phyloP scores from a whole-genome alignment of 805 yeast species.

The Teunomyces lycoperdinae region DNA sequence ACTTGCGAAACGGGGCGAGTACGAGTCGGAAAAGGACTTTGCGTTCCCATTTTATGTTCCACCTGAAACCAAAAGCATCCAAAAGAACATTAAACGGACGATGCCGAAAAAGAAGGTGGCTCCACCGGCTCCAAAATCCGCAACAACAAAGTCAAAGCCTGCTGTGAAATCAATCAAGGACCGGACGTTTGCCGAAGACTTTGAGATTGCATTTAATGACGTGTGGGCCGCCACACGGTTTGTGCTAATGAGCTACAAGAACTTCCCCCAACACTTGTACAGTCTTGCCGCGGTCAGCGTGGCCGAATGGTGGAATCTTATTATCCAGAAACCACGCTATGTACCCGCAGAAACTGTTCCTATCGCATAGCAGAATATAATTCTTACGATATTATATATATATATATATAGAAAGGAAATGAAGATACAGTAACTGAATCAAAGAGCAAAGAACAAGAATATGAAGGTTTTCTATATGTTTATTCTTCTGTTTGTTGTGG shows the following conservation, averaged over 20 bases:
- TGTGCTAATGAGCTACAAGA: conserved; percentile 60
- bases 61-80: conserved; percentile 1
- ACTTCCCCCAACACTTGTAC: conserved; percentile 65
- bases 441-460: background rate
- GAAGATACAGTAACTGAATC: background rate
- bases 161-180: background rate
- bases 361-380: background rate
- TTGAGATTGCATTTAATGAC: conserved; percentile 49
- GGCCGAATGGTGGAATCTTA: conserved; percentile 66
- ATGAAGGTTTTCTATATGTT: background rate
- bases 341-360: background rate
- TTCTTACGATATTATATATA: background rate
- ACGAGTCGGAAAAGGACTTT: conserved; percentile 28
- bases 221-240: conserved; percentile 62
- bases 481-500: background rate
- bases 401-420: background rate
- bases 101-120: conserved; percentile 8
- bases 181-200: conserved; percentile 35
- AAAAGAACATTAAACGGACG: background rate
- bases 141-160: conserved; percentile 2
- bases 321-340: conserved; percentile 55
- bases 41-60: conserved; percentile 34
- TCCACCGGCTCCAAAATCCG: background rate
- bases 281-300: conserved; percentile 47
- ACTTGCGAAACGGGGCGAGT: conserved; percentile 38